A percentile compares a stretch with the other conserved stretches of the same genome.
Evolutionary conservation across 1,139 yeast genomes (phyloP).

Genomic region (Candida pseudocylindracea): DNA sequence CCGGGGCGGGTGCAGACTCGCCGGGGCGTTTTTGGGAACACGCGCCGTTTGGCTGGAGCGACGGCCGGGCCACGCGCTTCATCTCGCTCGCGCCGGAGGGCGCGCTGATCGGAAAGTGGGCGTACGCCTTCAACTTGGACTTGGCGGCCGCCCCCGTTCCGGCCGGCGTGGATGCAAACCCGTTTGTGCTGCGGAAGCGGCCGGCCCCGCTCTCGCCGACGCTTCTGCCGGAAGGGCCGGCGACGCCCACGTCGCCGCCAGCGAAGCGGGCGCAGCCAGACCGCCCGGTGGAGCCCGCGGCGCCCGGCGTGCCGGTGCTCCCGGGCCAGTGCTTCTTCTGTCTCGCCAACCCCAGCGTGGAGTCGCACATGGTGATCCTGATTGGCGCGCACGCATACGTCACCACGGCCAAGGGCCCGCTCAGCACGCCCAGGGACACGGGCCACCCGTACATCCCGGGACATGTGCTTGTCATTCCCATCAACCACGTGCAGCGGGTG

Average conservation of each 20-base stretch:
- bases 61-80: constrained; percentile 16
- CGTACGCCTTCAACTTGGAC: constrained; percentile 38
- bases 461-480: constrained; percentile 68
- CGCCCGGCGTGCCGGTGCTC: constrained; percentile 9
- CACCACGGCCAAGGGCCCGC: constrained; percentile 77
- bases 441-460: constrained; percentile 28
- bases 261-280: neutral
- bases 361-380: constrained; percentile 60
- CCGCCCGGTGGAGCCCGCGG: neutral
- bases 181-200: constrained; percentile 7
- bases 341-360: constrained; percentile 57
- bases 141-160: neutral
- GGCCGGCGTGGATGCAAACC: constrained; percentile 12
- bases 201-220: no score
- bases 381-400: constrained; percentile 46
- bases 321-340: constrained; percentile 66
- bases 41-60: constrained; percentile 31
- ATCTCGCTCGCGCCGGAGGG: constrained; percentile 42
- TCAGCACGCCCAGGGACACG: constrained; percentile 6
- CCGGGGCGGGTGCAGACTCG: constrained; percentile 20
- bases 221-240: no score
- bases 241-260: neutral
- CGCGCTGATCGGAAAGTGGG: constrained; percentile 33
- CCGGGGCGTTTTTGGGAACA: constrained; percentile 29
- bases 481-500: constrained; percentile 40